Evolutionary conservation across 2,329 filamentous ascomycete genomes (phyloP), one percentile per base, ranked within the genome.

Genomic region (Paramyrothecium roridum): DNA sequence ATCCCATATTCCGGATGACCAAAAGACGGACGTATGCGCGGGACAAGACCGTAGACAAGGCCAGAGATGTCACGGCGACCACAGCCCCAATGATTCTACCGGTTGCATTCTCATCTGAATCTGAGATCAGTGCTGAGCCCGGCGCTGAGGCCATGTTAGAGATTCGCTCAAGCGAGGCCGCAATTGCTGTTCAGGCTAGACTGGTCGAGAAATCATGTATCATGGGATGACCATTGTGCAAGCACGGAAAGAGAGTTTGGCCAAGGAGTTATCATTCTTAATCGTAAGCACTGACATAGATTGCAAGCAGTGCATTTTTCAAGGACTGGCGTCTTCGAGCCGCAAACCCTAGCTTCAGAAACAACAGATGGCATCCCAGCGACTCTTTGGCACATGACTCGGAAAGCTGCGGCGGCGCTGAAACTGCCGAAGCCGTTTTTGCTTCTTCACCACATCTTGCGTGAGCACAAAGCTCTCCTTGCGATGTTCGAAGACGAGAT

Each of bases 1-100:
- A 60, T 2, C 80, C 79, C 48, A 78, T 69, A 26, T 75, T 76
- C 22, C 73, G 76, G 48, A 83, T 70, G 64, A 82, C 73, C 12
- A 65, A 61, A 2, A 73, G 23, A 12, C 80, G 73, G 23, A 81
- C 80, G 55, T 78, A 80, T 34, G 75, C 63, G 30, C 78, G 73
- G n/a, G 75, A 63, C 4, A 71, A 8, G 1, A 79, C 73, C 1
- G 70, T 64, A 11, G 77, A 50, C 0, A 71, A 61, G 2, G 77
- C 73, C 13, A 73, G 46, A 1, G 65, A 62, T 16, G 74, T 72
- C 50, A 78, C 67, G 1, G 71, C 56, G 11, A 73, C 62, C 2
- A 73, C 74, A 12, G 76, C 73, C 1, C 67, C 67, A 13, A 80
- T 63, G n/a, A 80, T 74, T 13, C 65, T 60, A 12, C 61, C 59